Percentiles rank a stretch among this genome's conserved stretches.
Evolutionary conservation across 192 early-diverging fungal species (phyloP).

Genomic region (Neocallimastix lanati): DNA sequence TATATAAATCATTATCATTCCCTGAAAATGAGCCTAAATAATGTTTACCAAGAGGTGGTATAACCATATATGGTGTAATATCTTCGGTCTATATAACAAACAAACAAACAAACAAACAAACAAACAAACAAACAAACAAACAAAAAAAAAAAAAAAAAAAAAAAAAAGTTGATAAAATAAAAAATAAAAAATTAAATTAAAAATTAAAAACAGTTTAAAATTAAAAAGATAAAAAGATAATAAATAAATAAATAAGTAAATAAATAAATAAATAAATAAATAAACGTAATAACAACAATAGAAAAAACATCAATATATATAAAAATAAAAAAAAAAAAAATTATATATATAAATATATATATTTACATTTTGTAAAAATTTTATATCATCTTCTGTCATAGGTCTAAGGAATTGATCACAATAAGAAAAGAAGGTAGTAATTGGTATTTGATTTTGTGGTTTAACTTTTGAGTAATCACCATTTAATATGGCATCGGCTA

Average conservation of each 20-base stretch:
- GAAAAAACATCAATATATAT: too few species aligned
- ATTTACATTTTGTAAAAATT: conserved; percentile 38
- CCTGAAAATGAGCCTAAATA: conserved; percentile 44
- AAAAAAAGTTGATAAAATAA: neutral
- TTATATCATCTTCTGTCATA: conserved; percentile 62
- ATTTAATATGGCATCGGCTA: neutral
- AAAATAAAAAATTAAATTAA: neutral
- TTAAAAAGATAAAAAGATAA: too few species aligned
- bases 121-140: too few species aligned
- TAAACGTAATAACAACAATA: too few species aligned
- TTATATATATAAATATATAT: neutral
- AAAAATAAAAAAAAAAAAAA: neutral
- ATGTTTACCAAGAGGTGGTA: conserved; percentile 56
- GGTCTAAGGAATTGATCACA: conserved; percentile 69
- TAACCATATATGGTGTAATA: conserved; percentile 46
- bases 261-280: too few species aligned
- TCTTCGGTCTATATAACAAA: conserved; percentile 38
- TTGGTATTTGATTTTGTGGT: conserved; percentile 59
- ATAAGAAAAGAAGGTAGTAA: conserved; percentile 59
- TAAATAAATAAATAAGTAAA: too few species aligned
- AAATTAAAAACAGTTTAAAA: too few species aligned
- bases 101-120: too few species aligned
- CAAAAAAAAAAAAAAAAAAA: too few species aligned
- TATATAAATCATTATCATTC: conserved; percentile 47
- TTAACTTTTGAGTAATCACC: conserved; percentile 42